Percentiles rank a stretch among this genome's conserved stretches.
Conservation (phyloP, 2,329 filamentous ascomycete species). For the Monosporascus cannonballus region DNA sequence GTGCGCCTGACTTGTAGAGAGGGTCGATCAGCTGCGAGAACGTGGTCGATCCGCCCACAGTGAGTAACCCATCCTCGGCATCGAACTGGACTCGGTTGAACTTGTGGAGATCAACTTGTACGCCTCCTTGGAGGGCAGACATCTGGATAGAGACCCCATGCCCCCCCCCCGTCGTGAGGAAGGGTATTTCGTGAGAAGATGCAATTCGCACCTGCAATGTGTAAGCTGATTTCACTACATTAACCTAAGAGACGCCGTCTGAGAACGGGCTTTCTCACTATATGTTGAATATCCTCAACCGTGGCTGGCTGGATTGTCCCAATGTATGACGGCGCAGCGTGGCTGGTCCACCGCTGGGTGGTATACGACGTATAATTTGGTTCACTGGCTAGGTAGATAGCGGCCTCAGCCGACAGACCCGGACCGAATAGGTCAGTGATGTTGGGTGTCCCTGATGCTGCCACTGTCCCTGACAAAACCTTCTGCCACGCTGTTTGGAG, state of each 20-base stretch:
- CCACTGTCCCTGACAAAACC: background rate
- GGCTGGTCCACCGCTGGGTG: slow-evolving; percentile 3
- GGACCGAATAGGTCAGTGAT: background rate
- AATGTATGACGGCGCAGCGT: slow-evolving; percentile 1
- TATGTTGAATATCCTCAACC: slow-evolving; percentile 3
- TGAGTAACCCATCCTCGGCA: background rate
- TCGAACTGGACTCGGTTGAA: slow-evolving; percentile 2
- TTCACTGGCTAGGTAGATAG: slow-evolving; percentile 1
- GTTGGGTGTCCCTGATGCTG: background rate
- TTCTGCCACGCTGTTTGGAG: background rate
- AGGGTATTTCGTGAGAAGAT: slow-evolving; percentile 1
- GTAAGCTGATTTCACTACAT: background rate
- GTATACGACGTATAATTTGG: background rate
- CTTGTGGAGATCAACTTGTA: slow-evolving; percentile 3
- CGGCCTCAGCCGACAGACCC: background rate
- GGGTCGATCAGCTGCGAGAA: slow-evolving; percentile 1
- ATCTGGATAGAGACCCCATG: slow-evolving; percentile 3
- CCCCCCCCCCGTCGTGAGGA: slow-evolving; percentile 2
- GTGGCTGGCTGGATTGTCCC: slow-evolving; percentile 3
- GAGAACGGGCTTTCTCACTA: slow-evolving; percentile 1
- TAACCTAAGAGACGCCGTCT: background rate
- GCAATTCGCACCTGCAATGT: slow-evolving; percentile 2
- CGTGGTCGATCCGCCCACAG: background rate
- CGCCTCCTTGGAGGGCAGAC: background rate
- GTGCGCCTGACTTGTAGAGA: background rate